Percentiles rank a stretch among this genome's conserved stretches.
phyloP scores from a whole-genome alignment of 306 rosid genomes.

The Lablab purpureus region DNA sequence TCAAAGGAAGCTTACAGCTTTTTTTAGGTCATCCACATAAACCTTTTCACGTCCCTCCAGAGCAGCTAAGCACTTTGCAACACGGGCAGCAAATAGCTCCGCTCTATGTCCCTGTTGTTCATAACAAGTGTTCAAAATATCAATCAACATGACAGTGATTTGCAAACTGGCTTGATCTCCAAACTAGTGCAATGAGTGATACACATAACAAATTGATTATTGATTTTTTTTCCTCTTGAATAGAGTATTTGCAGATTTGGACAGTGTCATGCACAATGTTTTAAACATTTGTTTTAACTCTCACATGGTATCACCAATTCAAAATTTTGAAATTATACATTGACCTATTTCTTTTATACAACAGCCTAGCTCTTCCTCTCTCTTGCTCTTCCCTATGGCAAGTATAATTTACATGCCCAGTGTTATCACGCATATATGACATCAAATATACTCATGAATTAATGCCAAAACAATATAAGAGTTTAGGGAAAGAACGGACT shows the following conservation, averaged over 20 bases:
- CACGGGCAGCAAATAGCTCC: conserved; percentile 95
- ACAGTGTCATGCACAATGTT: conserved; percentile 30
- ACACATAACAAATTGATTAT: not conserved
- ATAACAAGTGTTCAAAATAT: conserved; percentile 39
- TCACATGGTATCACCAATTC: conserved; percentile 17
- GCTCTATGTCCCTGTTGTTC: conserved; percentile 95
- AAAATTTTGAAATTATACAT: conserved; percentile 35
- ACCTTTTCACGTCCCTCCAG: conserved; percentile 96
- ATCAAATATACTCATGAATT: conserved; percentile 19
- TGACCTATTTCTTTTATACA: conserved; percentile 14
- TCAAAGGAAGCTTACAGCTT: conserved; percentile 78
- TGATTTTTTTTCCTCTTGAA: not conserved
- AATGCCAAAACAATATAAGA: conserved; percentile 7
- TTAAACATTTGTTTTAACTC: conserved; percentile 7
- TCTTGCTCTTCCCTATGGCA: conserved; percentile 36
- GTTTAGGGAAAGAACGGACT: conserved; percentile 8
- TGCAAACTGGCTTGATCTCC: conserved; percentile 15
- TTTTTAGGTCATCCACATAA: conserved; percentile 88
- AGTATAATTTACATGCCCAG: not conserved
- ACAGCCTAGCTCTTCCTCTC: conserved; percentile 25
- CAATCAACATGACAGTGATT: conserved; percentile 25
- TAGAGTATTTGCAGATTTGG: conserved; percentile 26
- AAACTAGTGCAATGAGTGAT: conserved; percentile 14
- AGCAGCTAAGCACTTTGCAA: conserved; percentile 95
- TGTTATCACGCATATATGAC: not conserved